phyloP scores from a whole-genome alignment of 2,329 filamentous ascomycete genomes.

The Endothia cerciana region DNA sequence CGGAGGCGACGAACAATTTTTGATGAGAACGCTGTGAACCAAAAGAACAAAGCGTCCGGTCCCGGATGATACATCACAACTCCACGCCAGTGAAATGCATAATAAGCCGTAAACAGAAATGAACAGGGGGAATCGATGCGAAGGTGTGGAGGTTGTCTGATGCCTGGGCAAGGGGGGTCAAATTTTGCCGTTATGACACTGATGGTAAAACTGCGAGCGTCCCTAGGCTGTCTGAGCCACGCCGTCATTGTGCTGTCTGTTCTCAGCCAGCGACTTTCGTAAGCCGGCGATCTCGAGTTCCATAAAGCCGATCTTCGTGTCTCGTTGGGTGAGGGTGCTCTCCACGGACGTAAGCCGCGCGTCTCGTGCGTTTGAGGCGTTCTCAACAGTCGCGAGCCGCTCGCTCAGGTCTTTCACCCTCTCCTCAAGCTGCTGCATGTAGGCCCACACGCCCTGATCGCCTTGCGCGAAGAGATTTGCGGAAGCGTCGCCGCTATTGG shows the following conservation, averaged over 20 bases:
- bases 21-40: background rate
- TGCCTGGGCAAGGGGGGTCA: background rate
- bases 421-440: constrained; percentile 72
- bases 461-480: constrained; percentile 68
- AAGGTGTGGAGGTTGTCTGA: background rate
- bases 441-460: constrained; percentile 70
- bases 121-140: background rate
- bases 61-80: background rate
- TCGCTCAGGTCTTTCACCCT: constrained; percentile 53
- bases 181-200: background rate
- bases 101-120: background rate
- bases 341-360: constrained; percentile 17
- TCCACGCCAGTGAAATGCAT: constrained; percentile 4
- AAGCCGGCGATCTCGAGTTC: constrained; percentile 15
- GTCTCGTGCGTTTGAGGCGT: constrained; percentile 17
- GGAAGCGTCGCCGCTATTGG: constrained; percentile 59
- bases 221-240: background rate
- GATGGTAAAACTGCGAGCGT: background rate
- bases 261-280: constrained; percentile 10
- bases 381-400: constrained; percentile 37
- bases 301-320: constrained; percentile 19
- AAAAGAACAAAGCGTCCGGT: background rate
- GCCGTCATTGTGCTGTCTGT: background rate
- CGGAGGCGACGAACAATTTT: background rate
- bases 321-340: constrained; percentile 14